A percentile compares a stretch with the other conserved stretches of the same genome.
phyloP scores from a whole-genome alignment of 1,139 yeast genomes.

The Wickerhamomyces sp. region DNA sequence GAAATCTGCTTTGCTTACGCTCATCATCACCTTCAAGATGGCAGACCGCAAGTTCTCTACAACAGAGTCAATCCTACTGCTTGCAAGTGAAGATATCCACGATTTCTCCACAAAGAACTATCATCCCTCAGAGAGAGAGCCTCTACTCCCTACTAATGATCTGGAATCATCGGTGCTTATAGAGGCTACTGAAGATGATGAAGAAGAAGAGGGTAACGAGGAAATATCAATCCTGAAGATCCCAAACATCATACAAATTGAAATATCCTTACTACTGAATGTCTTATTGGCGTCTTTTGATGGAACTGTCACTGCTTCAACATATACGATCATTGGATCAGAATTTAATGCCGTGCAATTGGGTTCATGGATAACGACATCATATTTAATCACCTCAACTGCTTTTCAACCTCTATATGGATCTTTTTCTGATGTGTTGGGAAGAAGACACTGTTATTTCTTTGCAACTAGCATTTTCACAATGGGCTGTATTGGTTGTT shows the following conservation, averaged over 20 bases:
- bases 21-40: background rate
- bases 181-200: background rate
- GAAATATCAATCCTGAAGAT: slow-evolving; percentile 5
- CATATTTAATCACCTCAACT: slow-evolving; percentile 50
- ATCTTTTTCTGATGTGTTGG: slow-evolving; percentile 73
- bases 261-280: slow-evolving; percentile 9
- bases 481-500: slow-evolving; percentile 47
- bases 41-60: slow-evolving; percentile 6
- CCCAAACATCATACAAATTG: slow-evolving; percentile 10
- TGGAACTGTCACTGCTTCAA: slow-evolving; percentile 51
- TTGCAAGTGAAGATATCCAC: slow-evolving; percentile 12
- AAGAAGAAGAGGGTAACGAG: slow-evolving; percentile 3
- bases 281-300: slow-evolving; percentile 52
- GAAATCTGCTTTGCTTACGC: background rate
- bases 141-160: background rate
- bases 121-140: background rate
- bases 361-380: slow-evolving; percentile 56
- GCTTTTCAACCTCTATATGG: slow-evolving; percentile 75
- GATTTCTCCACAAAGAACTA: slow-evolving; percentile 1
- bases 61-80: slow-evolving; percentile 8
- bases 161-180: background rate
- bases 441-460: slow-evolving; percentile 51
- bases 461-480: slow-evolving; percentile 43
- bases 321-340: slow-evolving; percentile 51
- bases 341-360: slow-evolving; percentile 47